Percentiles rank a stretch among this genome's conserved stretches.
phyloP scores from a whole-genome alignment of 2,329 filamentous ascomycete species.

The Tolypocladium endophyticum region DNA sequence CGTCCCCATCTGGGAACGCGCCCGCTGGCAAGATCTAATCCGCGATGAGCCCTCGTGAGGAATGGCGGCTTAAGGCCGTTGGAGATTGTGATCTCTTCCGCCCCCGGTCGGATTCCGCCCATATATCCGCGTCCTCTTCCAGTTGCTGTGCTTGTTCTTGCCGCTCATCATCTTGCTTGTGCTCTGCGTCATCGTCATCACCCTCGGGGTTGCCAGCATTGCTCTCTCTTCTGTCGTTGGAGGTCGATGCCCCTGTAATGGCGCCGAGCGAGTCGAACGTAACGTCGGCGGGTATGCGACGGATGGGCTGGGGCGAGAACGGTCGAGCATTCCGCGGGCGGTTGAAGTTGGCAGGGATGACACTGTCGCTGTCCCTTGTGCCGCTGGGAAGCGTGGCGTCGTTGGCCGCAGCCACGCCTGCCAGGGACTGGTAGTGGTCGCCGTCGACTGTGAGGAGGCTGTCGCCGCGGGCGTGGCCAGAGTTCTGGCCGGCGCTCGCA shows the following conservation, averaged over 20 bases:
- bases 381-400: not conserved
- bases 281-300: slow-evolving; percentile 28
- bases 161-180: slow-evolving; percentile 1
- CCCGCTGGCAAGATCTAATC: not conserved
- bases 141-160: not conserved
- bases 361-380: slow-evolving; percentile 32
- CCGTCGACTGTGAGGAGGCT: slow-evolving; percentile 39
- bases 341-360: slow-evolving; percentile 44
- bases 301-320: slow-evolving; percentile 47
- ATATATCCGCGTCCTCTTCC: slow-evolving; percentile 4
- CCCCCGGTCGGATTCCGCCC: not conserved
- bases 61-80: not conserved
- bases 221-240: not conserved
- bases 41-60: not conserved
- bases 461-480: slow-evolving; percentile 35
- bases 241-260: slow-evolving; percentile 2
- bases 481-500: slow-evolving; percentile 2
- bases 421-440: slow-evolving; percentile 47
- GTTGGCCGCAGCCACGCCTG: not conserved
- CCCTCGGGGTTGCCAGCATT: not conserved
- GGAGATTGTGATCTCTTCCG: not conserved
- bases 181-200: not conserved
- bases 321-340: slow-evolving; percentile 43
- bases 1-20: not conserved
- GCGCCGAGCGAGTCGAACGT: slow-evolving; percentile 27